Conservation (phyloP, 2,329 filamentous ascomycete species). For the Trichoderma atroviride region DNA sequence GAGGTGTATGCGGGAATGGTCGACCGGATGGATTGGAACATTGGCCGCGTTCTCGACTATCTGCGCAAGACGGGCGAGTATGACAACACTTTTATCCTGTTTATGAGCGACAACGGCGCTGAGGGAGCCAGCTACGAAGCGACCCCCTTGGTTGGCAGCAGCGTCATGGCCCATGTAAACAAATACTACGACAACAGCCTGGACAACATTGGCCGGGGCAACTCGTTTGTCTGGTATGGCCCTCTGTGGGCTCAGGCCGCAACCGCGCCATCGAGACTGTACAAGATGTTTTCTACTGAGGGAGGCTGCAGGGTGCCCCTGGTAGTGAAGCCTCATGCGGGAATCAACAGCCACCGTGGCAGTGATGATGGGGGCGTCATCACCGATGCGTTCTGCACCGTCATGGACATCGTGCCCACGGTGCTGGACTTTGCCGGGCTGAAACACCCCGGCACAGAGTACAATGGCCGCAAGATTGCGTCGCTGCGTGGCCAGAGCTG, state of each 20-base stretch:
- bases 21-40: conserved; percentile 61
- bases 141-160: conserved; percentile 57
- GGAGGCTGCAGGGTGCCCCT: conserved; percentile 57
- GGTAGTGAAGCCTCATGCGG: conserved; percentile 17
- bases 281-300: conserved; percentile 47
- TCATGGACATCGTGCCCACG: conserved; percentile 21
- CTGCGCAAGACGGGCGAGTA: conserved; percentile 58
- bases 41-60: conserved; percentile 61
- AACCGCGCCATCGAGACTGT: conserved; percentile 42
- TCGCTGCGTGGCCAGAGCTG: conserved; percentile 22
- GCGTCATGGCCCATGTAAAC: conserved; percentile 55
- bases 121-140: conserved; percentile 63
- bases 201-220: conserved; percentile 58
- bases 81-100: conserved; percentile 66
- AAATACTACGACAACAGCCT: conserved; percentile 51
- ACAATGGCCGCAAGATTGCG: conserved; percentile 18
- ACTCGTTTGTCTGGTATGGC: conserved; percentile 64
- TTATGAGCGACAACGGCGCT: conserved; percentile 66
- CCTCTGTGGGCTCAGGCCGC: conserved; percentile 54
- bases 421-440: conserved; percentile 19
- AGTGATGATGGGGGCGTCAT: neutral
- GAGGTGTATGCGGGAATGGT: conserved; percentile 67
- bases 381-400: conserved; percentile 14
- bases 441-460: conserved; percentile 15
- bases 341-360: neutral